phyloP scores from a whole-genome alignment of 164 flowering plant species.

The Amborella trichopoda region DNA sequence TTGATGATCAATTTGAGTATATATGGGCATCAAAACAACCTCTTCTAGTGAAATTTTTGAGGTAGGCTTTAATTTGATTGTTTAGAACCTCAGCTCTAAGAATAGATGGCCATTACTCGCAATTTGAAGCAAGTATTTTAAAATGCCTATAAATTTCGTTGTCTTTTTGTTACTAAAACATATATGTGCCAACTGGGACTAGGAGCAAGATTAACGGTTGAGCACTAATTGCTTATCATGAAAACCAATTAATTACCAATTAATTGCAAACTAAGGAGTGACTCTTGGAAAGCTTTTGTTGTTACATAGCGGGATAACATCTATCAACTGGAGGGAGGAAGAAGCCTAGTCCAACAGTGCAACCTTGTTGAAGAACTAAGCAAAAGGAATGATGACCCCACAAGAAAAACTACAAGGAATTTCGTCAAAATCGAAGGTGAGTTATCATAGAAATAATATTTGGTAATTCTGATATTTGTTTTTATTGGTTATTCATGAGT shows the following conservation, averaged over 20 bases:
- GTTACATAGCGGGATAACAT: slow-evolving; percentile 15
- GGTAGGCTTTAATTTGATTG: no score
- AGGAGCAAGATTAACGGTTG: no score
- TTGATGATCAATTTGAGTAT: no score
- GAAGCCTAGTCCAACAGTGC: slow-evolving; percentile 1
- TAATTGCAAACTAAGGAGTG: neutral
- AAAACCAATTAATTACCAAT: neutral
- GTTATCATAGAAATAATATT: neutral
- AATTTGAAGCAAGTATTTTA: no score
- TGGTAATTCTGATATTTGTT: no score
- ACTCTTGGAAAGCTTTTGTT: neutral
- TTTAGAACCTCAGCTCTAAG: no score
- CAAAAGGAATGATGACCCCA: slow-evolving; percentile 17
- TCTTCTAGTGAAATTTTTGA: no score
- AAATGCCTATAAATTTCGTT: no score
- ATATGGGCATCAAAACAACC: no score
- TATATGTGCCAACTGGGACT: neutral
- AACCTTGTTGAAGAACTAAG: slow-evolving; percentile 10
- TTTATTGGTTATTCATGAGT: no score
- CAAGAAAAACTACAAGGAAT: slow-evolving; percentile 16
- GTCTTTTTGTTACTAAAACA: neutral
- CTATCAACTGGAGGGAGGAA: slow-evolving; percentile 8
- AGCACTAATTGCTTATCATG: no score
- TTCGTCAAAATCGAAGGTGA: slow-evolving; percentile 56
- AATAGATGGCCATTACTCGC: no score